Evolutionary conservation across 495 filamentous ascomycete genomes (phyloP).

Genomic region (Neurospora sp.): DNA sequence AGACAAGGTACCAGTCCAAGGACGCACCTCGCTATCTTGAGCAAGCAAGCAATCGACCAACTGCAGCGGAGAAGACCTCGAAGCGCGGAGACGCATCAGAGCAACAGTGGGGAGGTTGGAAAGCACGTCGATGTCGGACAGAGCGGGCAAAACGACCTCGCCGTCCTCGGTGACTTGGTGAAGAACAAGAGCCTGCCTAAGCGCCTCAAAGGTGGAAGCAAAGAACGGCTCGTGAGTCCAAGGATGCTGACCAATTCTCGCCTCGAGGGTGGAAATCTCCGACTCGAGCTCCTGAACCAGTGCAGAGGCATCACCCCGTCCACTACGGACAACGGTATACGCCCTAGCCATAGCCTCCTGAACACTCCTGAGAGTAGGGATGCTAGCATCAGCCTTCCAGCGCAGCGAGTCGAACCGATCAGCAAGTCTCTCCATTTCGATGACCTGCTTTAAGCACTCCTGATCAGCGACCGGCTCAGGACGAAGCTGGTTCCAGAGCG

Average conservation of each 20-base stretch:
- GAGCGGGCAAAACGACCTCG: constrained; percentile 5
- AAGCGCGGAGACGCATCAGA: constrained; percentile 34
- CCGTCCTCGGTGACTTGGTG: constrained; percentile 18
- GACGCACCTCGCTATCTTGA: constrained; percentile 23
- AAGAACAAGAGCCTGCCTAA: constrained; percentile 53
- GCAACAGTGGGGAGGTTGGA: constrained; percentile 34
- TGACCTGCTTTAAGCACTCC: constrained; percentile 41
- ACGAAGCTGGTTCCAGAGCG: constrained; percentile 63
- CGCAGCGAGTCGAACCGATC: constrained; percentile 59
- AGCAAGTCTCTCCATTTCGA: constrained; percentile 59
- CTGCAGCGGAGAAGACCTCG: constrained; percentile 29
- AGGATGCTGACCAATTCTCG: constrained; percentile 29
- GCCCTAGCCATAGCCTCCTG: constrained; percentile 43
- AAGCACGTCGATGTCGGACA: constrained; percentile 30
- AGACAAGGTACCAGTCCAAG: constrained; percentile 45
- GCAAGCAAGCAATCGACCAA: constrained; percentile 34
- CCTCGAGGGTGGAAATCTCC: constrained; percentile 48
- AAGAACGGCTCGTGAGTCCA: constrained; percentile 43
- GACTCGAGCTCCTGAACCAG: constrained; percentile 42
- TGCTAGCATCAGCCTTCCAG: constrained; percentile 38
- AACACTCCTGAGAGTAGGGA: constrained; percentile 34
- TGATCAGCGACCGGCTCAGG: constrained; percentile 40
- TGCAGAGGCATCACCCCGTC: constrained; percentile 30
- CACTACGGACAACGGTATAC: constrained; percentile 37
- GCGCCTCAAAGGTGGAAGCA: constrained; percentile 50